Conservation (phyloP, 331 rosid genomes). For the Pyracantha coccinea region DNA sequence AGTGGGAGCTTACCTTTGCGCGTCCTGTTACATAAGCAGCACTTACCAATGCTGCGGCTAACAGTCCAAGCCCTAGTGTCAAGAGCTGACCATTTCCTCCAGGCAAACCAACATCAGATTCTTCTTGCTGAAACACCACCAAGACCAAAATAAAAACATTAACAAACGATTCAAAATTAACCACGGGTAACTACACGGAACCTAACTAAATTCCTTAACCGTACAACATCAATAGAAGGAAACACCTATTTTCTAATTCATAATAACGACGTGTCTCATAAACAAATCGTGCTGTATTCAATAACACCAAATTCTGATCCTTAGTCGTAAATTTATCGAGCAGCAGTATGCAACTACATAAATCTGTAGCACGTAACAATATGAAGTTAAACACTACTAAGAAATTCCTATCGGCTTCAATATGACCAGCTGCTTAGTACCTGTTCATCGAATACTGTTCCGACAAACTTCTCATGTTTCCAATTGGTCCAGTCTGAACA, state of each 20-base stretch:
- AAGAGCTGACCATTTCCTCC: constrained; percentile 80
- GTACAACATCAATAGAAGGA: neutral
- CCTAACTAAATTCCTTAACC: neutral
- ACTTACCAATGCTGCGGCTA: constrained; percentile 75
- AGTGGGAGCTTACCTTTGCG: constrained; percentile 56
- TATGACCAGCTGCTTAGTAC: neutral
- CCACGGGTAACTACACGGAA: neutral
- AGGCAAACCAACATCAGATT: constrained; percentile 45
- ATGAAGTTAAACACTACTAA: neutral
- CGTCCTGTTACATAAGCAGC: constrained; percentile 82
- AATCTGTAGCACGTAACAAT: neutral
- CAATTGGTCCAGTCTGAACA: no score
- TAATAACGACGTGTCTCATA: neutral
- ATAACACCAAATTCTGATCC: neutral
- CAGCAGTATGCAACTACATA: neutral
- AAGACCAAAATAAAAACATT: neutral
- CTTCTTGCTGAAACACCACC: constrained; percentile 74
- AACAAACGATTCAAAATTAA: neutral
- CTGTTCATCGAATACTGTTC: no score
- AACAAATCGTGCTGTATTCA: neutral
- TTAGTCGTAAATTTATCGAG: neutral
- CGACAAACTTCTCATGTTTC: no score
- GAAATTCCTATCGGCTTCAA: neutral
- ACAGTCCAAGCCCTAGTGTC: constrained; percentile 79
- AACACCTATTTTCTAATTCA: neutral